A percentile compares a stretch with the other conserved stretches of the same genome.
Evolutionary conservation across 1,284 basidiomycete species (phyloP).

Genomic region (Ustilago loliicola): DNA sequence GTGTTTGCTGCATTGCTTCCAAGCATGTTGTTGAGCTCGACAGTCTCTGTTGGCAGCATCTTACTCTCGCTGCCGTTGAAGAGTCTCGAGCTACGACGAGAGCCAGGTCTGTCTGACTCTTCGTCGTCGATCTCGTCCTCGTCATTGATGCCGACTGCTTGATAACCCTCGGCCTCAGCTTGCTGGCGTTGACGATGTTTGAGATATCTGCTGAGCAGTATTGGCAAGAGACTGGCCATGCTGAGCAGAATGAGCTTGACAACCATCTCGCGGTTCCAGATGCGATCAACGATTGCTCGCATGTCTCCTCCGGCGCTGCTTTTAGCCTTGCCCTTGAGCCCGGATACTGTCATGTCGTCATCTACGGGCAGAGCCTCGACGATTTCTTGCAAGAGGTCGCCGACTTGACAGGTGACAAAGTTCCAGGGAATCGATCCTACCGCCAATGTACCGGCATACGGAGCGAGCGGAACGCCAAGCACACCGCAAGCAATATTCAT

Average conservation of each 20-base stretch:
- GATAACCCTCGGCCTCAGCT: slow-evolving; percentile 28
- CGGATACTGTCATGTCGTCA: slow-evolving; percentile 31
- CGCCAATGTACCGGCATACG: slow-evolving; percentile 62
- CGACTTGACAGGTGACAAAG: slow-evolving; percentile 67
- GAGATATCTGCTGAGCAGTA: slow-evolving; percentile 54
- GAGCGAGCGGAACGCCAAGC: slow-evolving; percentile 65
- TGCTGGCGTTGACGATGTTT: slow-evolving; percentile 36
- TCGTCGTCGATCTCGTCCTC: slow-evolving; percentile 35
- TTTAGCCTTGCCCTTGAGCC: slow-evolving; percentile 29
- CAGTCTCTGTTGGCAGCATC: slow-evolving; percentile 22
- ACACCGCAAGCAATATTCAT: slow-evolving; percentile 70
- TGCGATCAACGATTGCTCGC: slow-evolving; percentile 53
- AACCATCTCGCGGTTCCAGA: slow-evolving; percentile 65
- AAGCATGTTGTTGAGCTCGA: slow-evolving; percentile 14
- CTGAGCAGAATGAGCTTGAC: slow-evolving; percentile 60
- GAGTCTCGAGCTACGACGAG: slow-evolving; percentile 21
- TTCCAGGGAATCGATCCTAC: slow-evolving; percentile 69
- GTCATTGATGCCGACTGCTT: slow-evolving; percentile 14
- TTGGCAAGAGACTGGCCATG: slow-evolving; percentile 57
- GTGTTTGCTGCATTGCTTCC: background rate
- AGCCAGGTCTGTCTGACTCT: slow-evolving; percentile 31
- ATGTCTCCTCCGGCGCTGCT: slow-evolving; percentile 55
- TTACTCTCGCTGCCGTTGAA: slow-evolving; percentile 8
- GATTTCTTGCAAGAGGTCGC: slow-evolving; percentile 66
- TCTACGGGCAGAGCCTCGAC: slow-evolving; percentile 54